Conservation (phyloP, 1,284 basidiomycete species). For the Malassezia restricta region DNA sequence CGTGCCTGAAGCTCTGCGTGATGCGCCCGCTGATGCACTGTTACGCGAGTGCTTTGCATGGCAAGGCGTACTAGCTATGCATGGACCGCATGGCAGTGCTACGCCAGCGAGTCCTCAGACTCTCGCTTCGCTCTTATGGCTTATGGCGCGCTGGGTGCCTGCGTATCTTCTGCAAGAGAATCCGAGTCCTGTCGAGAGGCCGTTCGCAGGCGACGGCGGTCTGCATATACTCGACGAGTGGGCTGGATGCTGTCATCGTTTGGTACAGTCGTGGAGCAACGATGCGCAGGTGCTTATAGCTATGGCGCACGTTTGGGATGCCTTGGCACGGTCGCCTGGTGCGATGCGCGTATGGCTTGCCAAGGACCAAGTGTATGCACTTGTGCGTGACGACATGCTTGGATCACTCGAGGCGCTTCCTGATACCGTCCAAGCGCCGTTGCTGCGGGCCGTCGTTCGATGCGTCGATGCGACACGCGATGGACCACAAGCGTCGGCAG, state of each 20-base stretch:
- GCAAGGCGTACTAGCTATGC: conserved; percentile 20
- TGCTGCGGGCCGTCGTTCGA: conserved; percentile 29
- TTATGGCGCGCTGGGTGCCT: conserved; percentile 35
- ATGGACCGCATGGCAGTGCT: conserved; percentile 14
- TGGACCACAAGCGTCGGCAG: conserved; percentile 1
- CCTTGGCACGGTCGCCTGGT: conserved; percentile 23
- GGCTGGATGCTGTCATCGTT: conserved; percentile 16
- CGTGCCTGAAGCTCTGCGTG: conserved; percentile 21
- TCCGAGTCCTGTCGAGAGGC: conserved; percentile 8
- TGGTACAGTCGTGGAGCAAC: conserved; percentile 24
- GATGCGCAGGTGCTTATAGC: conserved; percentile 33
- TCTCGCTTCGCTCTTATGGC: conserved; percentile 31
- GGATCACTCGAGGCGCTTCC: conserved; percentile 24
- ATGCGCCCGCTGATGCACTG: conserved; percentile 15
- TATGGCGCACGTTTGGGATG: conserved; percentile 23
- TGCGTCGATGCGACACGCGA: conserved; percentile 31
- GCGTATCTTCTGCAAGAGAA: conserved; percentile 26
- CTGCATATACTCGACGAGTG: conserved; percentile 21
- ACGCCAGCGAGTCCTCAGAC: conserved; percentile 33
- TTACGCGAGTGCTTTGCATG: conserved; percentile 26
- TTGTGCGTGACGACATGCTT: conserved; percentile 22
- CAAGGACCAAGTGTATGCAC: conserved; percentile 23
- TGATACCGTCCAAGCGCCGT: conserved; percentile 27
- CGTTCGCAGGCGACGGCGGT: conserved; percentile 23
- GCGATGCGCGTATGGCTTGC: conserved; percentile 27